Evolutionary conservation across 2,329 filamentous ascomycete genomes (phyloP).

Genomic region (Claviceps pazoutovae): DNA sequence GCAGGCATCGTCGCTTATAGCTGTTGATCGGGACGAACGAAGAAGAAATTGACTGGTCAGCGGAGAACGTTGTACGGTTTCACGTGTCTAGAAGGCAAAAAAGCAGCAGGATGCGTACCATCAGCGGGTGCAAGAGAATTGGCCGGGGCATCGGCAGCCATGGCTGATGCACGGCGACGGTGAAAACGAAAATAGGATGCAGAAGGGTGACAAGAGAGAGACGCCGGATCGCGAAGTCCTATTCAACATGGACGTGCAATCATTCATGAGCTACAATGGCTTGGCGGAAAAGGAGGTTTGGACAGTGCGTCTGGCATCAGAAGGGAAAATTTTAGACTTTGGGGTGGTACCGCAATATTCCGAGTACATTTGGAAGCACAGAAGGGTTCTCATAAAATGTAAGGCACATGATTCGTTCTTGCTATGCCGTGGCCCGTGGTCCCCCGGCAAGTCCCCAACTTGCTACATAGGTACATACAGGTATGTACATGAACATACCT

Average conservation of each 20-base stretch:
- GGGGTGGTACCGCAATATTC: constrained; percentile 15
- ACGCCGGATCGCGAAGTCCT: constrained; percentile 14
- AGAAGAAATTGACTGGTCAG: not conserved
- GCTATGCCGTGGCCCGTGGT: not conserved
- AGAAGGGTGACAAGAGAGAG: constrained; percentile 8
- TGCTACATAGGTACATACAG: not conserved
- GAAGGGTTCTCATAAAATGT: constrained; percentile 2
- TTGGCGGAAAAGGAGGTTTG: not conserved
- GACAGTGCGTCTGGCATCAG: not conserved
- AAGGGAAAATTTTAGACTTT: constrained; percentile 15
- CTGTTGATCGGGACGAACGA: constrained; percentile 5
- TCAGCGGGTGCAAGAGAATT: constrained; percentile 13
- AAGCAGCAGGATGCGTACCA: constrained; percentile 6
- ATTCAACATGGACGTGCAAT: constrained; percentile 12
- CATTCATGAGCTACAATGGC: constrained; percentile 7
- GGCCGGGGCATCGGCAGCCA: constrained; percentile 18
- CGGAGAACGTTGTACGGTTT: not conserved
- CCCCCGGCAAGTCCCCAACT: not conserved
- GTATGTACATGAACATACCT: not conserved
- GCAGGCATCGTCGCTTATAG: constrained; percentile 14
- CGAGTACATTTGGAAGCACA: constrained; percentile 11
- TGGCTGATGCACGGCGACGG: constrained; percentile 11
- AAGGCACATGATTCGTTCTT: not conserved
- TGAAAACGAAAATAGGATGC: constrained; percentile 8
- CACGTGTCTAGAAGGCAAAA: not conserved